phyloP scores from a whole-genome alignment of 2,329 filamentous ascomycete genomes.

The Fusarium phyllophilum region DNA sequence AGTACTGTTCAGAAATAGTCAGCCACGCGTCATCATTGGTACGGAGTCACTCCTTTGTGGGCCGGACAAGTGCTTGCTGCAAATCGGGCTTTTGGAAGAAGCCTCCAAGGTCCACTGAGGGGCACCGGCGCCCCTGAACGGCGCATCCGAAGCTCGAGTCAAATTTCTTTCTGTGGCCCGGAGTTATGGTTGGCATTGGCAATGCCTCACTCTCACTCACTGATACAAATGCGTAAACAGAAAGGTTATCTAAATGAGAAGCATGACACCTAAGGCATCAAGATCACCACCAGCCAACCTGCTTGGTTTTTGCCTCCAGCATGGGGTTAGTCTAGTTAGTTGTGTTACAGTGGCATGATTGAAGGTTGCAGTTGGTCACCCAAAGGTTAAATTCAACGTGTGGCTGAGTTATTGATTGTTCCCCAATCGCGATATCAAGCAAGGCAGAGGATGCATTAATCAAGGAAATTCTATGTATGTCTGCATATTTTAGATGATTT shows the following conservation, averaged over 20 bases:
- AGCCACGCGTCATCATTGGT: slow-evolving; percentile 40
- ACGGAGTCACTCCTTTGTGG: slow-evolving; percentile 31
- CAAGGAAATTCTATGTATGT: slow-evolving; percentile 7
- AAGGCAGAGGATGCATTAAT: slow-evolving; percentile 15
- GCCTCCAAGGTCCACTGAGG: slow-evolving; percentile 16
- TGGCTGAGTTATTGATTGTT: background rate
- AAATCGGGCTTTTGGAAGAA: slow-evolving; percentile 27
- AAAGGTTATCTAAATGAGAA: background rate
- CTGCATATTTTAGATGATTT: background rate
- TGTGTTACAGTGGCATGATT: slow-evolving; percentile 13
- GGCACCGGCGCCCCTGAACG: slow-evolving; percentile 42
- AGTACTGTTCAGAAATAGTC: slow-evolving; percentile 14
- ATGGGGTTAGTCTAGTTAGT: slow-evolving; percentile 2
- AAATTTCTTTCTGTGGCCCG: slow-evolving; percentile 25
- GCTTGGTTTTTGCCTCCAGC: background rate
- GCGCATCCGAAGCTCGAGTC: slow-evolving; percentile 41
- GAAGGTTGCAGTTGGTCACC: slow-evolving; percentile 18
- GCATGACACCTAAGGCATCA: background rate
- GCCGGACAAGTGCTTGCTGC: slow-evolving; percentile 6
- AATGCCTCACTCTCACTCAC: slow-evolving; percentile 12
- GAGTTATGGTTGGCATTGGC: slow-evolving; percentile 11
- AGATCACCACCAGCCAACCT: background rate
- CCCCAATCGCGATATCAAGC: slow-evolving; percentile 14
- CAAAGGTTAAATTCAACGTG: background rate
- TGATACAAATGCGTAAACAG: background rate